phyloP scores from a whole-genome alignment of 192 early-diverging fungal genomes.

The Coemansia sp. region DNA sequence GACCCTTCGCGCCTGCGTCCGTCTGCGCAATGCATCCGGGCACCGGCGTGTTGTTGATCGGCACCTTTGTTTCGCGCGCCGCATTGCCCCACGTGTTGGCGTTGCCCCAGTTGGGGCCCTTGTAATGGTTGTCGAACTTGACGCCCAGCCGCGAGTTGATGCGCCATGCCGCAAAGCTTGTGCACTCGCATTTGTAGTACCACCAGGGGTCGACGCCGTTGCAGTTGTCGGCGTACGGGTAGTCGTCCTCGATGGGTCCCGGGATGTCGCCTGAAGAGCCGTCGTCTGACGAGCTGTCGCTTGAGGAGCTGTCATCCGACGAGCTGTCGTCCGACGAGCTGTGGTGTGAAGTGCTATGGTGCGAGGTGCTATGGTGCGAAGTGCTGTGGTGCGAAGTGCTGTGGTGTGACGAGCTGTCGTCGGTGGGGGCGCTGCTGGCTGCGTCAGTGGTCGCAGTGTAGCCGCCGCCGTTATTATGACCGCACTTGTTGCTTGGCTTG shows the following conservation, averaged over 20 bases:
- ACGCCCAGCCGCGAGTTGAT: constrained; percentile 32
- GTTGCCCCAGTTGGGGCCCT: constrained; percentile 38
- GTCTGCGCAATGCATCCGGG: constrained; percentile 18
- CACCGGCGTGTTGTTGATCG: constrained; percentile 19
- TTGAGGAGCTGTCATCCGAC: background rate
- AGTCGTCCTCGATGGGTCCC: constrained; percentile 30
- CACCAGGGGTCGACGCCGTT: constrained; percentile 21
- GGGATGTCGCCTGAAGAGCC: background rate
- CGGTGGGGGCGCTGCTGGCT: background rate
- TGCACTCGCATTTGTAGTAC: constrained; percentile 35
- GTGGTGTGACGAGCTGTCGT: background rate
- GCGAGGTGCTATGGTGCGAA: too few relatives aligned
- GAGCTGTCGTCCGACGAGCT: background rate
- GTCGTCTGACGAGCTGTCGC: background rate
- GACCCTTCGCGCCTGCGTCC: background rate
- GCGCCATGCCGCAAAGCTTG: constrained; percentile 36
- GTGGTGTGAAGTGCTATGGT: too few relatives aligned
- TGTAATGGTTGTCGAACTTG: constrained; percentile 30
- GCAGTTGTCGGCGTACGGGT: constrained; percentile 23
- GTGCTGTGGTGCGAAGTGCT: background rate
- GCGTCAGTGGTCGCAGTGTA: background rate
- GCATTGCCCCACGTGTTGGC: constrained; percentile 35
- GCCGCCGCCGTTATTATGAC: background rate
- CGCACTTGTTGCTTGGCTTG: background rate
- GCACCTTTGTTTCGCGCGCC: constrained; percentile 20